Percentiles rank a stretch among this genome's conserved stretches.
These are phyloP conservation scores for Wickerhamomyces canadensis DNA, from an alignment of 805 yeast species.

Conservation along the genomic window DNA sequence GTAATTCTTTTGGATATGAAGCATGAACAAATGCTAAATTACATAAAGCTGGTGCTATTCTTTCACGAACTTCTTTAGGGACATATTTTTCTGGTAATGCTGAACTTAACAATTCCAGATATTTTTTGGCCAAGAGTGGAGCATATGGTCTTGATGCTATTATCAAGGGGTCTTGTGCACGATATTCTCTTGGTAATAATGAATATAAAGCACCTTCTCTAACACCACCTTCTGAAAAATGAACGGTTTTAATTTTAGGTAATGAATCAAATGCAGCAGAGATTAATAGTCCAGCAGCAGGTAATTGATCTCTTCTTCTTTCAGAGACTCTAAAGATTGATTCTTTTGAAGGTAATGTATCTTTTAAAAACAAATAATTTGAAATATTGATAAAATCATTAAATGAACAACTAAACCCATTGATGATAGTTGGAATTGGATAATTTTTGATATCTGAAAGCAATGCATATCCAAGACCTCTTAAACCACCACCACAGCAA, in stretches of 20 bases:
- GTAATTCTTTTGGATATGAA: conserved; percentile 71
- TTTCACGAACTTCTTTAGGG: conserved; percentile 50
- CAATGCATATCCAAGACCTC: conserved; percentile 63
- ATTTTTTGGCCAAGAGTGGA: conserved; percentile 54
- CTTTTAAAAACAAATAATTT: conserved; percentile 45
- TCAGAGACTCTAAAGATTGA: conserved; percentile 62
- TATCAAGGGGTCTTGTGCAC: conserved; percentile 62
- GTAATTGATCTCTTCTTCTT: conserved; percentile 59
- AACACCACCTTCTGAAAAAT: conserved; percentile 73
- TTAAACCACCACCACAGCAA: conserved; percentile 70
- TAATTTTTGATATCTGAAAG: conserved; percentile 47
- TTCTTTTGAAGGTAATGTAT: conserved; percentile 38
- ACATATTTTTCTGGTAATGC: conserved; percentile 54
- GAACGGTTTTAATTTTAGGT: conserved; percentile 55
- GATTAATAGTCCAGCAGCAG: conserved; percentile 60
- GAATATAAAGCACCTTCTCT: conserved; percentile 72
- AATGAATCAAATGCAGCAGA: conserved; percentile 58
- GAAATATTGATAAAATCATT: conserved; percentile 46
- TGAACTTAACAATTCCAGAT: conserved; percentile 45
- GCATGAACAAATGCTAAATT: conserved; percentile 74
- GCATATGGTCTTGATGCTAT: conserved; percentile 71
- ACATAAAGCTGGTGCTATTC: conserved; percentile 67
- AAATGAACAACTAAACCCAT: conserved; percentile 59
- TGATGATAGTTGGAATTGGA: conserved; percentile 65
- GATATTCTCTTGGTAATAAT: conserved; percentile 48